A percentile compares a stretch with the other conserved stretches of the same genome.
phyloP scores from a whole-genome alignment of 441 rosid genomes.

The Mallotus repandus region DNA sequence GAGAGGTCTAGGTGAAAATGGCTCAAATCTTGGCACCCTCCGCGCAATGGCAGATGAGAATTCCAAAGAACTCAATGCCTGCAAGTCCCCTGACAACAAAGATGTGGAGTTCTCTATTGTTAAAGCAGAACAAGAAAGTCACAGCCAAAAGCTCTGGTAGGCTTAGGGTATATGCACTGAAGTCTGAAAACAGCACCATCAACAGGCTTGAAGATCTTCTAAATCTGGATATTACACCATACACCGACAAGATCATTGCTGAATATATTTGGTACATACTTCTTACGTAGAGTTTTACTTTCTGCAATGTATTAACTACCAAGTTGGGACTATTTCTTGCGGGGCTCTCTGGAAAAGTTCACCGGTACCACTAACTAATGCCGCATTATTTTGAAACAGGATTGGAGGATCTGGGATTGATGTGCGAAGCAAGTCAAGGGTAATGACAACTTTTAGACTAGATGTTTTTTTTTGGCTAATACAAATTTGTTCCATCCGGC shows the following conservation, averaged over 20 bases:
- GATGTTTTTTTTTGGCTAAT: slow-evolving; percentile 8
- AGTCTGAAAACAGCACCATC: slow-evolving; percentile 66
- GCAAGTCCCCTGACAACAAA: slow-evolving; percentile 50
- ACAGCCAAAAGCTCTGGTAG: slow-evolving; percentile 41
- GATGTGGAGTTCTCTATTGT: slow-evolving; percentile 57
- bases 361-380: neutral
- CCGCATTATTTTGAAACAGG: slow-evolving; percentile 49
- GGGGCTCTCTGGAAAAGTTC: neutral
- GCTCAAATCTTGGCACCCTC: slow-evolving; percentile 86
- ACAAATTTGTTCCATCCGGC: slow-evolving; percentile 5
- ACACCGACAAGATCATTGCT: slow-evolving; percentile 80
- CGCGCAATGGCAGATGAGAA: slow-evolving; percentile 74
- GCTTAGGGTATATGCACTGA: slow-evolving; percentile 60
- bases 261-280: slow-evolving; percentile 82
- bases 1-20: slow-evolving; percentile 56
- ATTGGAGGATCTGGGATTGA: slow-evolving; percentile 90
- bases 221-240: slow-evolving; percentile 78
- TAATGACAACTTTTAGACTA: slow-evolving; percentile 26
- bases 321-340: neutral
- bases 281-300: neutral
- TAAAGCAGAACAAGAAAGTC: slow-evolving; percentile 71
- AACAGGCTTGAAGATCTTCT: slow-evolving; percentile 77
- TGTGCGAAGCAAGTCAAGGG: slow-evolving; percentile 93
- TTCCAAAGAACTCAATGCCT: slow-evolving; percentile 47
- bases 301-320: neutral